Conservation (phyloP, 768 basidiomycete genomes). For the Crassisporium funariophilum region DNA sequence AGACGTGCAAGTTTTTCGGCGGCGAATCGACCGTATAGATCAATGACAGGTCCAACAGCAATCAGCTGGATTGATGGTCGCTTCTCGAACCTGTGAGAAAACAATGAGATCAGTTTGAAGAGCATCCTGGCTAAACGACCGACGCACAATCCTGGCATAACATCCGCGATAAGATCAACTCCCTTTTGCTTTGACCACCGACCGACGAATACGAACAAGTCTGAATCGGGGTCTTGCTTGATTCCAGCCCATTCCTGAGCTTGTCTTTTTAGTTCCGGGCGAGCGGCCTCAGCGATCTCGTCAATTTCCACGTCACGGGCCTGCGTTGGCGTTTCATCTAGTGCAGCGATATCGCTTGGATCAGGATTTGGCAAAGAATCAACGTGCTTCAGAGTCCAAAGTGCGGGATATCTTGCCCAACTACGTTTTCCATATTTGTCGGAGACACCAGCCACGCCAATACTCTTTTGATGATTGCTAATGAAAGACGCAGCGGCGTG, state of each 20-base stretch:
- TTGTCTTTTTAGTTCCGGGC: conserved; percentile 88
- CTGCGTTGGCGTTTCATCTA: conserved; percentile 76
- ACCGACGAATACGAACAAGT: conserved; percentile 95
- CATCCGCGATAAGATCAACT: conserved; percentile 95
- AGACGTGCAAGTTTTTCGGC: conserved; percentile 91
- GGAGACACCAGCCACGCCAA: conserved; percentile 95
- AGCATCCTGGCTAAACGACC: conserved; percentile 2
- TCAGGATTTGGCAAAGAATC: conserved; percentile 95
- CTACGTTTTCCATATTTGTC: conserved; percentile 97
- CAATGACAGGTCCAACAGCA: conserved; percentile 92
- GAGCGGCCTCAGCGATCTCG: conserved; percentile 79
- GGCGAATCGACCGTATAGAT: conserved; percentile 92
- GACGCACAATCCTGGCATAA: conserved; percentile 85
- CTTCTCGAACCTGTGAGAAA: conserved; percentile 69
- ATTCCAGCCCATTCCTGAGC: conserved; percentile 96
- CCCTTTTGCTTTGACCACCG: conserved; percentile 99
- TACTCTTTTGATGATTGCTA: conserved; percentile 87
- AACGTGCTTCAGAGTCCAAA: conserved; percentile 95
- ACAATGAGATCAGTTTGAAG: conserved; percentile 9
- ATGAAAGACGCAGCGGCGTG: conserved; percentile 94
- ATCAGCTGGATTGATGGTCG: conserved; percentile 84
- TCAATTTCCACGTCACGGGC: conserved; percentile 79
- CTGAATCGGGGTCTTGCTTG: conserved; percentile 86
- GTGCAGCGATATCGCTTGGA: conserved; percentile 90
- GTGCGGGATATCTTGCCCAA: conserved; percentile 95